Percentiles rank a stretch among this genome's conserved stretches.
These are phyloP conservation scores for Peronosclerospora sorghi DNA, from an alignment of 352 stramenopile genomes.

Conservation along the genomic window DNA sequence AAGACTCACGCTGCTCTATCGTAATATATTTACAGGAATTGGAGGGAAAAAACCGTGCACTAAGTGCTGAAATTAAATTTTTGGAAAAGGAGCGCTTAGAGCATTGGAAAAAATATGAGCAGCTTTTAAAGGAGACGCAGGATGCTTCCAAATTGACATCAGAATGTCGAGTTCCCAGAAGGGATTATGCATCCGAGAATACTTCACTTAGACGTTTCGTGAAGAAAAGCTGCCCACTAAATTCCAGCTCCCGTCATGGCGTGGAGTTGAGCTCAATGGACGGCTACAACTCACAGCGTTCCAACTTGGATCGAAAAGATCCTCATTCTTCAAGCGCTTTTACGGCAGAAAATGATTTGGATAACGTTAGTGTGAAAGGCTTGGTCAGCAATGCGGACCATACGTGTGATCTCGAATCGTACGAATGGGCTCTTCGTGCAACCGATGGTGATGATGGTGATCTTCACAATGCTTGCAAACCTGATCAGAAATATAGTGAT, in stretches of 20 bases:
- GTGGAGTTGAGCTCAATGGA: constrained; percentile 8
- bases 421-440: constrained; percentile 13
- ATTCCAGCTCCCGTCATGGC: constrained; percentile 1
- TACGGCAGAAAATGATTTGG: neutral
- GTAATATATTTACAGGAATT: constrained; percentile 34
- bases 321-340: constrained; percentile 4
- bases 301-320: constrained; percentile 19
- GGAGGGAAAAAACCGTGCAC: constrained; percentile 61
- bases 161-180: constrained; percentile 16
- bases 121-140: constrained; percentile 37
- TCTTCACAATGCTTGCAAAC: neutral
- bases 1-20: neutral
- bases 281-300: constrained; percentile 23
- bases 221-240: constrained; percentile 1
- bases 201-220: neutral
- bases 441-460: constrained; percentile 2
- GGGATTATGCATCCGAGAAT: constrained; percentile 10
- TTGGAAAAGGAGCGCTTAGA: constrained; percentile 62
- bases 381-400: neutral
- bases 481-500: constrained; percentile 1
- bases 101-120: constrained; percentile 65
- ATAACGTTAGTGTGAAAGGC: neutral
- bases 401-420: neutral
- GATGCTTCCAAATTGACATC: constrained; percentile 2
- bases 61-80: constrained; percentile 68